Conservation (phyloP, 768 basidiomycete genomes). For the Amanita jacksonii region DNA sequence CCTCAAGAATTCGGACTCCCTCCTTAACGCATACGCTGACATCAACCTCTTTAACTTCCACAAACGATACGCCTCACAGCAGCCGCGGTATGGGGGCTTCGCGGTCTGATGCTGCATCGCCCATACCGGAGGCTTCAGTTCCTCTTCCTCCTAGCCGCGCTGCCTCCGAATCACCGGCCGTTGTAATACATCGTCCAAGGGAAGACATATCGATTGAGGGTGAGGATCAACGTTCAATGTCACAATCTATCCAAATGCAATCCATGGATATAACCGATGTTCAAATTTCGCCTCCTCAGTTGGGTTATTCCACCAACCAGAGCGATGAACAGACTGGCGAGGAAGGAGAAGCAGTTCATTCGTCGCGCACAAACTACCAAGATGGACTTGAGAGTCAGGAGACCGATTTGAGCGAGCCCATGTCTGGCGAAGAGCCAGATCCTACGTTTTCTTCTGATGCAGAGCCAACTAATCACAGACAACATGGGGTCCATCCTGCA, state of each 20-base stretch:
- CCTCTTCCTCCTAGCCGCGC: slow-evolving; percentile 40
- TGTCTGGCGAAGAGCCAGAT: slow-evolving; percentile 27
- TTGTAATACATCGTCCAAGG: slow-evolving; percentile 18
- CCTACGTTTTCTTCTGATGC: slow-evolving; percentile 72
- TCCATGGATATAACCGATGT: slow-evolving; percentile 49
- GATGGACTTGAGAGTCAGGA: slow-evolving; percentile 8
- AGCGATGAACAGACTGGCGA: slow-evolving; percentile 6
- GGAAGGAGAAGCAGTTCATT: slow-evolving; percentile 17
- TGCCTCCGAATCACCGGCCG: slow-evolving; percentile 37
- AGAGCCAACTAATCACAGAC: slow-evolving; percentile 28
- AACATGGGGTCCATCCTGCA: slow-evolving; percentile 10
- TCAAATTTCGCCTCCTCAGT: slow-evolving; percentile 33
- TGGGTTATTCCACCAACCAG: slow-evolving; percentile 13
- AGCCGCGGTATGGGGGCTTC: slow-evolving; percentile 33
- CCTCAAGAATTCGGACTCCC: slow-evolving; percentile 49
- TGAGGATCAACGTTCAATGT: slow-evolving; percentile 20
- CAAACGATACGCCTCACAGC: slow-evolving; percentile 58
- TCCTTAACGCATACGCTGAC: slow-evolving; percentile 56
- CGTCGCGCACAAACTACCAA: too few relatives aligned
- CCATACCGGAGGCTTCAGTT: slow-evolving; percentile 33
- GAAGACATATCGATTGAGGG: slow-evolving; percentile 14
- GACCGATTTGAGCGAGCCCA: slow-evolving; percentile 12
- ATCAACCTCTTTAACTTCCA: slow-evolving; percentile 48
- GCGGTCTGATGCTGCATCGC: slow-evolving; percentile 33
- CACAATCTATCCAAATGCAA: slow-evolving; percentile 25